These are phyloP conservation scores for Fusarium buxicola DNA, from an alignment of 2,329 filamentous ascomycete species.

Conservation along the genomic window DNA sequence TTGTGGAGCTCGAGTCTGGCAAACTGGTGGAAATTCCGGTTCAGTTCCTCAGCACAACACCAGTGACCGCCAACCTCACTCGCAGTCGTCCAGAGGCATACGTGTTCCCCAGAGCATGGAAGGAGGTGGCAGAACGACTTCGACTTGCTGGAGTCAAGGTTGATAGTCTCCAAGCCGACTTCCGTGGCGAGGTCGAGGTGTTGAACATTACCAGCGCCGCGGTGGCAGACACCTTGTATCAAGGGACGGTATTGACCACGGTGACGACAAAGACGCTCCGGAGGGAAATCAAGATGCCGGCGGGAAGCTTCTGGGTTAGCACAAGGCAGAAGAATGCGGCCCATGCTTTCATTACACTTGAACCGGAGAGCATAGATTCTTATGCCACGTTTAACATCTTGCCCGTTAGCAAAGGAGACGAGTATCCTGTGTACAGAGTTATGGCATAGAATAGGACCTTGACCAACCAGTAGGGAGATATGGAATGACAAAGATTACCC, in stretches of 20 bases:
- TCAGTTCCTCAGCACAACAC: constrained; percentile 43
- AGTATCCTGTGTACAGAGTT: constrained; percentile 47
- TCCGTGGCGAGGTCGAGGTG: constrained; percentile 40
- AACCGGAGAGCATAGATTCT: constrained; percentile 45
- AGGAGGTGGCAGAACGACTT: constrained; percentile 41
- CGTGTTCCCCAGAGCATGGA: constrained; percentile 43
- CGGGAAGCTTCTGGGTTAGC: constrained; percentile 44
- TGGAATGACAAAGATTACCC: too few relatives aligned
- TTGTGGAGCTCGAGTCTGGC: constrained; percentile 43
- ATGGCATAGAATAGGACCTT: constrained; percentile 55
- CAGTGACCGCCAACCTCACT: constrained; percentile 43
- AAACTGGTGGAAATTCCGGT: constrained; percentile 39
- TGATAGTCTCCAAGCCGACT: constrained; percentile 36
- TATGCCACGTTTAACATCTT: constrained; percentile 44
- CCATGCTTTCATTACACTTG: constrained; percentile 43
- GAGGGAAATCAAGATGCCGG: constrained; percentile 39
- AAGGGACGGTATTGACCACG: constrained; percentile 39
- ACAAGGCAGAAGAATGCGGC: constrained; percentile 45
- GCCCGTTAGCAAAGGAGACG: constrained; percentile 39
- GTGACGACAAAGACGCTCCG: constrained; percentile 34
- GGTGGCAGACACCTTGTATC: constrained; percentile 33
- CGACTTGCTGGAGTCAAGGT: constrained; percentile 39
- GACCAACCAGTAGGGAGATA: too few relatives aligned
- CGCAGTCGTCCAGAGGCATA: constrained; percentile 44
- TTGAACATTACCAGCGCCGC: constrained; percentile 35